Evolutionary conservation across 331 rosid species (phyloP).

Genomic region (Quercus tomentella): DNA sequence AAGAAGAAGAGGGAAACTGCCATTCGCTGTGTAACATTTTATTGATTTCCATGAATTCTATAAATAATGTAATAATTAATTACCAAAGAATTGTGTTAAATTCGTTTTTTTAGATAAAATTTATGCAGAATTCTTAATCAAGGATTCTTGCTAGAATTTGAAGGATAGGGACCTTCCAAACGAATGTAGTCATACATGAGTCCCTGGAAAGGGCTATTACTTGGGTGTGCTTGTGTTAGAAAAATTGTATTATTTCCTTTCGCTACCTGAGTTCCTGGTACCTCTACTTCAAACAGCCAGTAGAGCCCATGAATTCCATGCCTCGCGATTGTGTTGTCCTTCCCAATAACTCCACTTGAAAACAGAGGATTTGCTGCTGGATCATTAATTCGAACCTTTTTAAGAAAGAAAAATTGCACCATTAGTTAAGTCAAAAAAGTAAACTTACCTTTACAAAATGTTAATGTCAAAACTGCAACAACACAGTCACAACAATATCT

Average conservation of each 20-base stretch:
- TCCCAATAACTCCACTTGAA: slow-evolving; percentile 57
- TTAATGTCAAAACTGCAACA: background rate
- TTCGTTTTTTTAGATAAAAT: too few relatives aligned
- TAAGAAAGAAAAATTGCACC: background rate
- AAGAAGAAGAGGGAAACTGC: too few relatives aligned
- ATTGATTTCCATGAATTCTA: too few relatives aligned
- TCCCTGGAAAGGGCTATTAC: slow-evolving; percentile 49
- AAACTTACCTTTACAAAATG: background rate
- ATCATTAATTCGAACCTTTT: slow-evolving; percentile 50
- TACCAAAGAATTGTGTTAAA: too few relatives aligned
- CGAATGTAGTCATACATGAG: slow-evolving; percentile 77
- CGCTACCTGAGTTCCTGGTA: slow-evolving; percentile 28
- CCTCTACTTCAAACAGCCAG: slow-evolving; percentile 47
- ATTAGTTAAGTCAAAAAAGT: background rate
- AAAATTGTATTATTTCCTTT: slow-evolving; percentile 49
- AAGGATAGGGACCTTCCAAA: slow-evolving; percentile 41
- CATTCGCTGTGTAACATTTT: too few relatives aligned
- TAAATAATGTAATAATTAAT: too few relatives aligned
- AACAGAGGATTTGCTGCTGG: slow-evolving; percentile 43
- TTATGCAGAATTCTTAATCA: too few relatives aligned
- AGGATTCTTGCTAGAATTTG: too few relatives aligned
- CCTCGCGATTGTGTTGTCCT: slow-evolving; percentile 71
- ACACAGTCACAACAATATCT: background rate
- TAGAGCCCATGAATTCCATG: slow-evolving; percentile 92
- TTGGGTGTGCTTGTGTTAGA: slow-evolving; percentile 43